Base-by-base conservation (phyloP, 768 basidiomycete species). In the Fibroporia radiculosa region DNA sequence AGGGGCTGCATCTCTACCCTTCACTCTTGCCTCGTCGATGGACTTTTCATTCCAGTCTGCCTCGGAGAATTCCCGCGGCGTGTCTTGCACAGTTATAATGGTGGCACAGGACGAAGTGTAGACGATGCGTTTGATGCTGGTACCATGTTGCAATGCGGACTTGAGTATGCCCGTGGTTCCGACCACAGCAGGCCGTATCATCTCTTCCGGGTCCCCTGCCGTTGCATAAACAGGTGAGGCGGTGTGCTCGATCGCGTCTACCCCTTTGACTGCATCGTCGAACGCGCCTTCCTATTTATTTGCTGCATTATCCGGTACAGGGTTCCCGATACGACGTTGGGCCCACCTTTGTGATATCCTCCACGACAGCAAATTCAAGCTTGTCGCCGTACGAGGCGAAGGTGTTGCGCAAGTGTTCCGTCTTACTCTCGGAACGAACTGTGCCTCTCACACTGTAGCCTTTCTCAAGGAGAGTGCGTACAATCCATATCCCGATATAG, bases 141-240 rank as follows among this genome's bases (percentile, higher is more conserved):
- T 50, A 40, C 74, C 67, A 53, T 26, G 34, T 57, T 77, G 80
- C 40, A 74, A 55, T 3, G 76, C 71, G 32, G 77, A 78, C 48
- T 75, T 63, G 22, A 90, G 64, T 12, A 90, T 67, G 6, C 74
- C 70, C 1, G 74, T 52, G 0, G 86, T 89, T 1, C 88, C 86
- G 2, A 77, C 63, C 6, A 90, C 73, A 18, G 88, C 87, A 2
- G 89, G 88, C 10, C 58, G 61, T 49, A 87, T 77, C 22, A 84
- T 51, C 41, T 84, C 80, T 13, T 49, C 27, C 3, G 53, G 51
- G 11, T 55, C 52, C n/a, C 43, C 40, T 5, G 26, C 36, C 19
- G 16, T 38, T 6, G 60, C 43, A 34, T 55, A 54, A 45, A 68
- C 56, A 0, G 67, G 67, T 1, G 67, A 66, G 1, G 66, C 67